Evolutionary conservation across 257 asterid genomes (phyloP).

Genomic region (Gentiana straminea): DNA sequence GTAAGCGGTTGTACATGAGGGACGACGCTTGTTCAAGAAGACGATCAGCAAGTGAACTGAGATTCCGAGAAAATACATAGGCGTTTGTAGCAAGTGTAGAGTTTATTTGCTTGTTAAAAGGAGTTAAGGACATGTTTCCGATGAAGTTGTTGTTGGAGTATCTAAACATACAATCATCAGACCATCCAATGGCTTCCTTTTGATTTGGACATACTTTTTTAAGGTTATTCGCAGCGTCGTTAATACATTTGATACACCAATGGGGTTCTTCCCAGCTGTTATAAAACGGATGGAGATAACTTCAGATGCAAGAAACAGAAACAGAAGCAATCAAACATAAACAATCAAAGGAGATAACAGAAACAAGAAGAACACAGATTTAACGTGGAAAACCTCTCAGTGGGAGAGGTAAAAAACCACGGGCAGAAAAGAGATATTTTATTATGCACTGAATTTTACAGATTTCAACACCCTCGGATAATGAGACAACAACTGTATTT

Average conservation of each 20-base stretch:
- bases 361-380: no score
- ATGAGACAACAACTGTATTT: no score
- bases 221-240: background rate
- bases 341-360: no score
- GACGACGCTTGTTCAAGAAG: background rate
- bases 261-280: conserved; percentile 27
- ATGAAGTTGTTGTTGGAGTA: background rate
- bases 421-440: no score
- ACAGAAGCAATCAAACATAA: no score
- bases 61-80: background rate
- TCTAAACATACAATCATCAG: conserved; percentile 14
- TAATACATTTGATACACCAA: conserved; percentile 20
- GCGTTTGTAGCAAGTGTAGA: background rate
- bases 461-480: no score
- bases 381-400: no score
- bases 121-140: no score
- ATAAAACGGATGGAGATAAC: no score
- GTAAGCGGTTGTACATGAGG: background rate
- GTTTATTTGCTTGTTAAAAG: fast-evolving
- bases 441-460: no score
- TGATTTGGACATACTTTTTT: conserved; percentile 11
- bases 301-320: no score
- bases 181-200: conserved; percentile 14
- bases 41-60: background rate
- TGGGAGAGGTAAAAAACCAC: no score